phyloP scores from a whole-genome alignment of 164 flowering plant species.

The Vitis labrusca region DNA sequence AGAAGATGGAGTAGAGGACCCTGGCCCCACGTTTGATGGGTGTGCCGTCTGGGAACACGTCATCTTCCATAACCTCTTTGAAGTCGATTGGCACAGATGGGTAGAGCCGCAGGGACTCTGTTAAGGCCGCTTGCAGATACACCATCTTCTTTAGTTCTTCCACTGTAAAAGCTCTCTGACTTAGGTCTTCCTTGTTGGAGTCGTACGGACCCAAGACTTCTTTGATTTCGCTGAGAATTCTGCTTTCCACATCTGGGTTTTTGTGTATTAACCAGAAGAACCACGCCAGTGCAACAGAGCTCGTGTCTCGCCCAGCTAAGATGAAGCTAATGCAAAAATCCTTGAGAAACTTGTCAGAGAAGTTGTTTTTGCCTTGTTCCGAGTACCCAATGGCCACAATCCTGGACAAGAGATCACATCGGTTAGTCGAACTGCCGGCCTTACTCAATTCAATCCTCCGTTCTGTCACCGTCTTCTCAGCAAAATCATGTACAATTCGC shows the following conservation, averaged over 20 bases:
- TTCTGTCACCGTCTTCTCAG: constrained; percentile 40
- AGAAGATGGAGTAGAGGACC: constrained; percentile 30
- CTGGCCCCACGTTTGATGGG: constrained; percentile 39
- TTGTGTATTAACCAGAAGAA: constrained; percentile 65
- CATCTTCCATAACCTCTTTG: constrained; percentile 57
- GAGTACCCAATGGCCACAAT: constrained; percentile 30
- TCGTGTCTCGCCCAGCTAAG: constrained; percentile 79
- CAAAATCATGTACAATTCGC: constrained; percentile 42
- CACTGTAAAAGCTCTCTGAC: constrained; percentile 17
- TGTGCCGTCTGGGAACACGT: constrained; percentile 54
- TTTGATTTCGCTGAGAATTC: constrained; percentile 40
- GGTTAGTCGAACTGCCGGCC: constrained; percentile 18
- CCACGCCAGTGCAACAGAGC: constrained; percentile 72
- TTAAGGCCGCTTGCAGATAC: constrained; percentile 64
- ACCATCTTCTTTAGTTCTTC: constrained; percentile 62
- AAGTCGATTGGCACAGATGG: constrained; percentile 63
- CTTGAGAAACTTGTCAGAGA: constrained; percentile 36
- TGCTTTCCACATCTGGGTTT: constrained; percentile 47
- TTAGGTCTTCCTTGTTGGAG: not conserved
- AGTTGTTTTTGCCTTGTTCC: constrained; percentile 11
- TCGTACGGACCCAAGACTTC: constrained; percentile 17
- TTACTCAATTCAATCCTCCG: constrained; percentile 30
- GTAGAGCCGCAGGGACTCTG: constrained; percentile 60
- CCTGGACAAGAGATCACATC: constrained; percentile 56
- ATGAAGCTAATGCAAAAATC: constrained; percentile 74